phyloP scores from a whole-genome alignment of 176 grass and related monocot genomes.

The Juncus effusus region DNA sequence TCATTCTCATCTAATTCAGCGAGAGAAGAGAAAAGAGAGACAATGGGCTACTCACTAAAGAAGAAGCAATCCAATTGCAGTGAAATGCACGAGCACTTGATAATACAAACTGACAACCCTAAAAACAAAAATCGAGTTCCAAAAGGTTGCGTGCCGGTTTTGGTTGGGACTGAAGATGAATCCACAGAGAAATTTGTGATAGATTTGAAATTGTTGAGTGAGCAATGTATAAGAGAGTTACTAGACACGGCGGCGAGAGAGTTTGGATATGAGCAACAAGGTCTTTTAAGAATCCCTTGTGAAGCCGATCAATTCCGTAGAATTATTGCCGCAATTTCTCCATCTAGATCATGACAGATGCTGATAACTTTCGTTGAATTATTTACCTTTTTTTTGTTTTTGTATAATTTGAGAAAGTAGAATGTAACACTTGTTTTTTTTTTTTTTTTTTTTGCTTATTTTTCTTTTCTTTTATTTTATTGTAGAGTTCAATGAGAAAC shows the following conservation, averaged over 20 bases:
- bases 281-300: slow-evolving; percentile 48
- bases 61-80: background rate
- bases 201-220: slow-evolving; percentile 27
- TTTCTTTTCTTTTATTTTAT: background rate
- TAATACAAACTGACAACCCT: background rate
- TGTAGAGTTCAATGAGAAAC: background rate
- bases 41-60: slow-evolving; percentile 13
- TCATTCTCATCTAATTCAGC: background rate
- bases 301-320: slow-evolving; percentile 31
- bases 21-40: background rate
- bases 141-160: slow-evolving; percentile 39
- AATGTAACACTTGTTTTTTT: background rate
- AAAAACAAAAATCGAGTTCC: slow-evolving; percentile 10
- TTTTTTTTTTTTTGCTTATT: background rate
- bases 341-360: background rate
- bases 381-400: too few species aligned
- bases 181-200: slow-evolving; percentile 40
- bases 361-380: background rate
- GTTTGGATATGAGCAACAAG: slow-evolving; percentile 44
- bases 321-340: slow-evolving; percentile 5
- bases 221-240: slow-evolving; percentile 35
- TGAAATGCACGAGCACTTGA: slow-evolving; percentile 20
- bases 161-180: slow-evolving; percentile 27
- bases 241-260: slow-evolving; percentile 43
- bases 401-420: background rate